Conservation (phyloP, 371 early-diverging fungal genomes). For the Mortierella sp. region DNA sequence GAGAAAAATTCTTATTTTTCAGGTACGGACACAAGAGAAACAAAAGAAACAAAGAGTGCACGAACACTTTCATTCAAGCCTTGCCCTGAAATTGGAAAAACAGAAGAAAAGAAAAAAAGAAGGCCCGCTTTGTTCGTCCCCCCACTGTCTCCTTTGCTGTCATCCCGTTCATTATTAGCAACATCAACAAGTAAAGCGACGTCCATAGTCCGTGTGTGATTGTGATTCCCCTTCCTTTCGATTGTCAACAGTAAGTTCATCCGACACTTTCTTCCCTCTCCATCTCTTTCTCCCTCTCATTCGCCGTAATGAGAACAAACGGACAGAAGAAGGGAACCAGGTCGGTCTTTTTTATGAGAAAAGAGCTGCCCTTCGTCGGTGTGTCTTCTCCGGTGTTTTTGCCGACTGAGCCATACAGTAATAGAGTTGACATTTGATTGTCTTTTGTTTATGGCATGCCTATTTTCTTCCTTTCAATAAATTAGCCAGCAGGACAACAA, state of each 20-base stretch:
- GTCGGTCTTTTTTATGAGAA: not conserved
- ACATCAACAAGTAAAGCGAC: not conserved
- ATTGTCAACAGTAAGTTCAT: not conserved
- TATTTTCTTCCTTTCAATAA: not conserved
- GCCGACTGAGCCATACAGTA: not conserved
- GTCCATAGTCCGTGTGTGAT: not conserved
- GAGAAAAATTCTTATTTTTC: constrained; percentile 22
- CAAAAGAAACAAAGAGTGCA: not conserved
- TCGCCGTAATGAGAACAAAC: not conserved
- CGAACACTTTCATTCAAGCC: not conserved
- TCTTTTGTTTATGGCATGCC: not conserved
- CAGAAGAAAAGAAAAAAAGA: not conserved
- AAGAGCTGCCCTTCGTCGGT: not conserved
- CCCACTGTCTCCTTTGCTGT: not conserved
- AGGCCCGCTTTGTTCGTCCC: not conserved
- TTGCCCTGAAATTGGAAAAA: not conserved
- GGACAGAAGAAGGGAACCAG: not conserved
- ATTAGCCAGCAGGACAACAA: not conserved
- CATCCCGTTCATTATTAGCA: not conserved
- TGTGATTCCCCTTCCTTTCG: not conserved
- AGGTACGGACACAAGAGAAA: not conserved
- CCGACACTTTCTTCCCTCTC: too few relatives aligned
- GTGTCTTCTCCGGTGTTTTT: not conserved
- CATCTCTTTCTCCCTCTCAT: not conserved
- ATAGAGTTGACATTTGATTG: not conserved